Conservation (phyloP, 257 asterid genomes). For the Nicotiana tabacum region DNA sequence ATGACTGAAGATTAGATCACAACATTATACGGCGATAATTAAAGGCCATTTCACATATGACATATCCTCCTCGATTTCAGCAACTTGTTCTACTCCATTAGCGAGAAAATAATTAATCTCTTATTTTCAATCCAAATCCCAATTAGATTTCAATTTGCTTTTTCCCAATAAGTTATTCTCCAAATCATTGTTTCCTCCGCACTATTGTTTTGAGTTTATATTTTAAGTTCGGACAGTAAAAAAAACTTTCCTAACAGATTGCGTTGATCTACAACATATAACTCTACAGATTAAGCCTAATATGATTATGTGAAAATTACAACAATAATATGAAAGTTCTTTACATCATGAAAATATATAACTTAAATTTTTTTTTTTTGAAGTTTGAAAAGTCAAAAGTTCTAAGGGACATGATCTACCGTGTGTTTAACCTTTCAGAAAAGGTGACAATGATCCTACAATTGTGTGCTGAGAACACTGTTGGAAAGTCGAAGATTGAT, state of each 20-base stretch:
- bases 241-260: not conserved
- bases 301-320: not conserved
- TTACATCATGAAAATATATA: not conserved
- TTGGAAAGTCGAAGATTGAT: not conserved
- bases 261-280: not conserved
- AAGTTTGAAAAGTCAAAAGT: not conserved
- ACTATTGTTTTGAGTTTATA: not conserved
- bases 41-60: not conserved
- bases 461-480: not conserved
- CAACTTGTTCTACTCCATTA: not conserved
- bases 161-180: not conserved
- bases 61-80: slow-evolving; percentile 1
- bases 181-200: not conserved
- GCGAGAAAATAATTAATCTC: not conserved
- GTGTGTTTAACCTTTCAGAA: slow-evolving; percentile 6
- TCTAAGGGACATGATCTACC: not conserved
- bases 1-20: not conserved
- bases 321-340: not conserved
- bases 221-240: not conserved
- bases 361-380: too few relatives aligned
- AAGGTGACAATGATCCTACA: slow-evolving; percentile 12
- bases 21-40: not conserved
- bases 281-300: not conserved
- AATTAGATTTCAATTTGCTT: not conserved
- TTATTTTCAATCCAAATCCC: not conserved